Base-by-base conservation (phyloP, 164 flowering plant species). In the Amborella trichopoda region DNA sequence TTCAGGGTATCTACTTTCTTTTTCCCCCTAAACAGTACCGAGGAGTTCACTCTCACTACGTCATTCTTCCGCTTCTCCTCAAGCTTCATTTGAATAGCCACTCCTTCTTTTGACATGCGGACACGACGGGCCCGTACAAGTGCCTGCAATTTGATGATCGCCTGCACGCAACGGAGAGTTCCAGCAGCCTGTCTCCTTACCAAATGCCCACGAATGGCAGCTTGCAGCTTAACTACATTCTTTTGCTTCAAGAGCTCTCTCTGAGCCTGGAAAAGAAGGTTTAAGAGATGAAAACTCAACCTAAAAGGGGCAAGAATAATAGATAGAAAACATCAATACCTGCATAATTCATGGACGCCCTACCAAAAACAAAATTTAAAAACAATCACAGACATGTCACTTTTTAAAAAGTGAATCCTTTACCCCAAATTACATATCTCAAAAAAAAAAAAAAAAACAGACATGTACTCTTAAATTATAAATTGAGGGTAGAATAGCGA, bases 191-290 rank as follows among this genome's bases (percentile, higher is more conserved):
- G 86, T 61, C 67, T 72, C 42, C 99, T 65, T 28, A 84, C 99
- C 65, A 93, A 58, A 67, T 80, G 83, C 40, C 99, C 96, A 43
- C 99, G 83, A 14, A 85, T 75, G 47, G 77, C 87, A 57, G 99
- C 96, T 77, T 93, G 96, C 70, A 93, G 54, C 63, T 87, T 91
- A 32, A 82, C 67, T 0, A 70, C 62, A 59, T 62, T 78, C 70
- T 74, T 80, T 10, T 69, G 72, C 74, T 77, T 75, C 47, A 61
- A 38, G 26, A 82, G 64, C 45, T 47, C 50, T 52, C 49, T 74
- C 41, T 50, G 78, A 45, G 83, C 99, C 99, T 91, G 63, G n/a
- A 22, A 56, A 38, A 38, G 41, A 10, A 38, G 5, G 41, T 9
- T 38, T 38, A 8, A 8, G 20, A 9, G 16, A n/a, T 10, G 9